Percentiles rank a stretch among this genome's conserved stretches.
Evolutionary conservation across 345 rosid genomes (phyloP).

Genomic region (Kernera saxatilis): DNA sequence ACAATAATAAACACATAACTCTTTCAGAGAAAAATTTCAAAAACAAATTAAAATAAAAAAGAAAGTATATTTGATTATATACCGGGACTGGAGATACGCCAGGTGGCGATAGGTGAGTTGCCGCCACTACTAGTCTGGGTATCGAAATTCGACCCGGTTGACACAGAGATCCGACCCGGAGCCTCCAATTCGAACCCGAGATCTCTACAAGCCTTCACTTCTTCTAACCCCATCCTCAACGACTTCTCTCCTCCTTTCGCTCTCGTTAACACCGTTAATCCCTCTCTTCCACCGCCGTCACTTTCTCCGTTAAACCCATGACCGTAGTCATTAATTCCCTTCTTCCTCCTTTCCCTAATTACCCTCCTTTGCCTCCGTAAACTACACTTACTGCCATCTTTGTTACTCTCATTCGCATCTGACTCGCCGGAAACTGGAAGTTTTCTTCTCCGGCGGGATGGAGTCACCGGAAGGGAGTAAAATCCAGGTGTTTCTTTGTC

Average conservation of each 20-base stretch:
- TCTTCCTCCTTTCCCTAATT: slow-evolving; percentile 15
- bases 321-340: not conserved
- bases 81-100: slow-evolving; percentile 98
- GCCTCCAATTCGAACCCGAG: slow-evolving; percentile 84
- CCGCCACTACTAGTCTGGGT: slow-evolving; percentile 80
- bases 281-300: slow-evolving; percentile 37
- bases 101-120: slow-evolving; percentile 73
- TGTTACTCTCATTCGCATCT: slow-evolving; percentile 44
- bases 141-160: slow-evolving; percentile 42
- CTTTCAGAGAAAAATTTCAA: not conserved
- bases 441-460: slow-evolving; percentile 41
- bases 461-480: slow-evolving; percentile 61
- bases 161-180: slow-evolving; percentile 43
- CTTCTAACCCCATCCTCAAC: slow-evolving; percentile 75
- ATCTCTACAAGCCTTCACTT: slow-evolving; percentile 85
- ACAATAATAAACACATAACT: not conserved
- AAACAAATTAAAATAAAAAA: not conserved
- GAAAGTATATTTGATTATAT: not conserved
- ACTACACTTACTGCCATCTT: not conserved
- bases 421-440: slow-evolving; percentile 33
- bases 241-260: slow-evolving; percentile 78
- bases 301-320: not conserved
- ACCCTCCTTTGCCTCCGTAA: slow-evolving; percentile 21
- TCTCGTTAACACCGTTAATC: slow-evolving; percentile 69
- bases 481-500: slow-evolving; percentile 42